A percentile compares a stretch with the other conserved stretches of the same genome.
Conservation (phyloP, 441 rosid genomes). For the Pelargonium australe region DNA sequence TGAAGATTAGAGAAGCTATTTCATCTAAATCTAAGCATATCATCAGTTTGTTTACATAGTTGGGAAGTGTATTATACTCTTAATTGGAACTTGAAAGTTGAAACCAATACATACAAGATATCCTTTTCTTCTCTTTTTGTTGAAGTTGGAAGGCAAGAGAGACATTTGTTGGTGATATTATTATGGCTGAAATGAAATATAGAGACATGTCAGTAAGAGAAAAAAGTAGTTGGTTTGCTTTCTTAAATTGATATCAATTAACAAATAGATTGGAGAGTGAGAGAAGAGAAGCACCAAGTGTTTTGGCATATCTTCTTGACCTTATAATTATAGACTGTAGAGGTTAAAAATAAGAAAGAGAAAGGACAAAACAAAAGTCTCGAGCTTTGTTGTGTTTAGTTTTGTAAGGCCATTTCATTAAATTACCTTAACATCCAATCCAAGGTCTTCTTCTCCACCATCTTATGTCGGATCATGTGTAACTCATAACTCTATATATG, state of each 20-base stretch:
- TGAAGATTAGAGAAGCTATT: no score
- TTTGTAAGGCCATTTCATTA: neutral
- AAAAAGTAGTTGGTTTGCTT: slow-evolving; percentile 8
- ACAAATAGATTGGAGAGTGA: neutral
- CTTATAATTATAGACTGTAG: neutral
- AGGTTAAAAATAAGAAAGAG: slow-evolving; percentile 25
- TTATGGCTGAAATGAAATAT: slow-evolving; percentile 12
- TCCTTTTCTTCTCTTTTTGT: neutral
- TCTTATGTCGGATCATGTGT: slow-evolving; percentile 37
- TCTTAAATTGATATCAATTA: slow-evolving; percentile 9
- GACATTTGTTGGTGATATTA: neutral
- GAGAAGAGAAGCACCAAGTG: no score
- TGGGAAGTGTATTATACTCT: neutral
- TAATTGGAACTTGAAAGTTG: neutral
- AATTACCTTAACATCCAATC: slow-evolving; percentile 24
- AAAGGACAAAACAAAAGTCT: slow-evolving; percentile 28
- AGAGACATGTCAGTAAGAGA: slow-evolving; percentile 11
- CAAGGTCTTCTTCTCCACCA: slow-evolving; percentile 34
- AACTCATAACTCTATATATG: slow-evolving; percentile 16
- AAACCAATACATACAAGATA: neutral
- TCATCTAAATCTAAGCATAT: no score
- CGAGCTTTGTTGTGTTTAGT: slow-evolving; percentile 26
- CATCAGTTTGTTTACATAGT: neutral
- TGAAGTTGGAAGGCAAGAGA: neutral
- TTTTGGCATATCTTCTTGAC: no score